Evolutionary conservation across 78 protist genomes (phyloP).

Genomic region (Cavenderia fasciculata): DNA sequence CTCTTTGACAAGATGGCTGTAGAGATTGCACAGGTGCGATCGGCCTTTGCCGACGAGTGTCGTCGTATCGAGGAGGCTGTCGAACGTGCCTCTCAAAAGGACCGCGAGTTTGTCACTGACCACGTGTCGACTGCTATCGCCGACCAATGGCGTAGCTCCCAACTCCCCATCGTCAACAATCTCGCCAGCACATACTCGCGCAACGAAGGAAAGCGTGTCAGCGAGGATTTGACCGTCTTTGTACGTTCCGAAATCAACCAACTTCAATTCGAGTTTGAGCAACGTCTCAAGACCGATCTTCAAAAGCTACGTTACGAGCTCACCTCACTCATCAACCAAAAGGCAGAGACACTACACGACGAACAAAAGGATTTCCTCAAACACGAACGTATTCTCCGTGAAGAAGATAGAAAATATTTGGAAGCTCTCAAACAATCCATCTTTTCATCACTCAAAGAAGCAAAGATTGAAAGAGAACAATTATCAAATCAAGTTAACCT

Average conservation of each 20-base stretch:
- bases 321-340: neutral
- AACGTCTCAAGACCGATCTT: conserved; percentile 9
- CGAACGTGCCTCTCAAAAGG: neutral
- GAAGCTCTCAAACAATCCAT: conserved; percentile 40
- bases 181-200: conserved; percentile 15
- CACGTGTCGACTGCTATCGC: neutral
- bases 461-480: conserved; percentile 48
- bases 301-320: conserved; percentile 51
- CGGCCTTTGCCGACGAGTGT: neutral
- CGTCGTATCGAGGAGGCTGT: neutral
- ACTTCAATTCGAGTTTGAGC: conserved; percentile 51
- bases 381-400: conserved; percentile 41
- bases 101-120: neutral
- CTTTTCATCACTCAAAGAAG: conserved; percentile 35
- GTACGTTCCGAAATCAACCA: conserved; percentile 56
- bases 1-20: neutral
- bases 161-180: conserved; percentile 32
- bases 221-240: conserved; percentile 25
- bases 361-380: conserved; percentile 29
- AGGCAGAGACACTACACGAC: neutral
- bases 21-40: neutral
- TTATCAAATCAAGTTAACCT: conserved; percentile 22
- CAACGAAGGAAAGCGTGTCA: conserved; percentile 51
- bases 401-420: conserved; percentile 63
- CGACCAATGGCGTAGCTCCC: conserved; percentile 39